These are phyloP conservation scores for Ogataea allantospora DNA, from an alignment of 805 yeast genomes.

Conservation along the genomic window DNA sequence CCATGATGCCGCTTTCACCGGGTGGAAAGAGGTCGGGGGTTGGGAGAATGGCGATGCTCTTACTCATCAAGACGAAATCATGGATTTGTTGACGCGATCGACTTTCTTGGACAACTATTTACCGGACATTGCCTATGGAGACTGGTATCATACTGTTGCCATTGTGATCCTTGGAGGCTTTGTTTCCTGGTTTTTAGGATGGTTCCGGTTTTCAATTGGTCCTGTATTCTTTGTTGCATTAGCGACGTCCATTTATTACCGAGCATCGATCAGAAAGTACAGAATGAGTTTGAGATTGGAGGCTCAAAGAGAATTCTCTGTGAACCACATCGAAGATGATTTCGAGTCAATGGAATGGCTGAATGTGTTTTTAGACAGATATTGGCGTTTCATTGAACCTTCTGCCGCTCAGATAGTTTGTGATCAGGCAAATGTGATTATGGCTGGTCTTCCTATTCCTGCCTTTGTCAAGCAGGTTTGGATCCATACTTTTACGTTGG, in stretches of 20 bases:
- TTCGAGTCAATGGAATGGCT: conserved; percentile 96
- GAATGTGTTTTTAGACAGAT: conserved; percentile 82
- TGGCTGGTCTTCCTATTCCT: conserved; percentile 78
- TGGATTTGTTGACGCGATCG: conserved; percentile 66
- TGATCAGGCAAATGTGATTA: conserved; percentile 78
- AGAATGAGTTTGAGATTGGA: conserved; percentile 72
- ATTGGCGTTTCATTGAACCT: conserved; percentile 92
- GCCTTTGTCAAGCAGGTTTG: conserved; percentile 79
- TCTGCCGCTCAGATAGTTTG: conserved; percentile 80
- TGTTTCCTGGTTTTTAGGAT: conserved; percentile 77
- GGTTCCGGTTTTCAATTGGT: conserved; percentile 71
- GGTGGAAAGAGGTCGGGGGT: conserved; percentile 93
- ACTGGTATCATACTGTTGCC: conserved; percentile 93
- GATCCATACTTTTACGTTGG: conserved; percentile 86
- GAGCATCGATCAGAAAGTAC: conserved; percentile 80
- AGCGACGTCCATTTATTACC: conserved; percentile 64
- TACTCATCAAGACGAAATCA: conserved; percentile 65
- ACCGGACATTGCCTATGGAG: conserved; percentile 80
- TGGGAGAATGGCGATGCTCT: conserved; percentile 72
- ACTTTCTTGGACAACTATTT: conserved; percentile 74
- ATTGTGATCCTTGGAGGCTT: conserved; percentile 64
- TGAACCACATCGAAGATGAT: conserved; percentile 79
- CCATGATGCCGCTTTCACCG: conserved; percentile 69
- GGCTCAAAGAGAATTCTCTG: conserved; percentile 82
- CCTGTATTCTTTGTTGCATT: conserved; percentile 74